Evolutionary conservation across 208 protist species (phyloP), one percentile per base, ranked within the genome.

Genomic region (Paratrypanosoma confusum): DNA sequence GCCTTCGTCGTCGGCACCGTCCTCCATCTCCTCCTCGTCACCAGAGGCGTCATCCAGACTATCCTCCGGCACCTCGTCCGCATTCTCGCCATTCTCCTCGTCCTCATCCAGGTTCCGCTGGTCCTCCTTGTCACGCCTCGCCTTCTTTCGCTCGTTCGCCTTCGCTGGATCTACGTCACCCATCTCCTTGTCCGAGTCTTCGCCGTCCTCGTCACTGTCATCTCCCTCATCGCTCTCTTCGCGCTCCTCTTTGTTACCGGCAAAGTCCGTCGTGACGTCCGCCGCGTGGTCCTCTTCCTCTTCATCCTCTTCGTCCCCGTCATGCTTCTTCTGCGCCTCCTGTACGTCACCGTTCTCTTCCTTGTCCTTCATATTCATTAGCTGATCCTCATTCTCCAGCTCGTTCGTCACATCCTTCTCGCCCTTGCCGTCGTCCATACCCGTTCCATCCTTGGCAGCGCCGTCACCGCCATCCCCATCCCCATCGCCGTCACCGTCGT

Each of bases 371-470:
- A 83, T 84, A 49, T 81, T 83, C 83, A 97, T 90, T 13, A 90
- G 64, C 69, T 95, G 85, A 39, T 97, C 90, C 57, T 99, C 96
- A 56, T 99, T 89, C 18, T 98, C 87, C 21, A 99, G 96, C 74
- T 99, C 55, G 33, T 99, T 85, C 14, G 79, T 95, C 16, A 99
- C 95, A 59, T 99, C 97, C 43, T 99, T 97, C 55, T 97, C 83
- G 44, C 98, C 98, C 36, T 97, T 40, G 24, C 97, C 98, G 45
- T 99, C 97, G 50, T 97, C 97, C 90, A 99, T 98, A 32, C 98
- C 98, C 13, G 96, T 98, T 27, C 97, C 97, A 13, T 84, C 75
- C 31, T 80, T 55, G 55, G 67, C 71, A 6, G 61, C 62, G 5
- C 76, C 75, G 23, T 71, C 87, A 6, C 70, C 50, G 3, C 75